Base-by-base conservation (phyloP, 352 stramenopile genomes). In the Phytopythium delawarense region DNA sequence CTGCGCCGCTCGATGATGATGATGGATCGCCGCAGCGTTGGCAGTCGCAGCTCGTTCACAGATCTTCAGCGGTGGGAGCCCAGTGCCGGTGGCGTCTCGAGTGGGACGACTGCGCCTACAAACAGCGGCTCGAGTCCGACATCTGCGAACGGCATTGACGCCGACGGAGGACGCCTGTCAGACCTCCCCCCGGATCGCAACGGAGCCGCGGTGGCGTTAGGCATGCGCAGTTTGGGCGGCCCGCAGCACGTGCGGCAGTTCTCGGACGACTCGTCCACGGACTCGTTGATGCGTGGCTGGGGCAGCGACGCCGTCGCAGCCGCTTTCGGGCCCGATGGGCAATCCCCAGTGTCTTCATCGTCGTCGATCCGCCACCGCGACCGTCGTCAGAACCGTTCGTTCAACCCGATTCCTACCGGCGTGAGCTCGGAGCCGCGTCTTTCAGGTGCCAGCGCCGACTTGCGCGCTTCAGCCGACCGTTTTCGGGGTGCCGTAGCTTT, bases 41-140 rank as follows among this genome's bases (percentile, higher is more conserved):
- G 72, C 21, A 70, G 49, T 21, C 59, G 62, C 49, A 79, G 55
- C 42, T 81, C 73, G 16, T 78, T 82, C 63, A 69, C 76, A 5
- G 66, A 84, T 51, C 53, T 80, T 15, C 69, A 79, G 32, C 73
- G 62, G 23, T 84, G 73, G 73, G 56, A 68, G 9, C 60, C 72
- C 57, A 62, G 66, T 21, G 44, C 34, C 40, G 62, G 37, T n/a
- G 40, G 42, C 23, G 23, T 15, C 5, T 39, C 9, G n/a, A 35
- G 8, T 42, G 58, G 32, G 32, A 21, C 25, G 23, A n/a, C 32
- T 7, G 34, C 16, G 28, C 16, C 32, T 16, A 15, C 32, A 7
- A 11, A 2, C 32, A 57, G 18, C 32, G 32, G 21, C 32, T 16
- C 34, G 1, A 12, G 20, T 25, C 20, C 2, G 1, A 6, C 16